A percentile compares a stretch with the other conserved stretches of the same genome.
Conservation (phyloP, 257 asterid genomes). For the Solanum dulcamara region DNA sequence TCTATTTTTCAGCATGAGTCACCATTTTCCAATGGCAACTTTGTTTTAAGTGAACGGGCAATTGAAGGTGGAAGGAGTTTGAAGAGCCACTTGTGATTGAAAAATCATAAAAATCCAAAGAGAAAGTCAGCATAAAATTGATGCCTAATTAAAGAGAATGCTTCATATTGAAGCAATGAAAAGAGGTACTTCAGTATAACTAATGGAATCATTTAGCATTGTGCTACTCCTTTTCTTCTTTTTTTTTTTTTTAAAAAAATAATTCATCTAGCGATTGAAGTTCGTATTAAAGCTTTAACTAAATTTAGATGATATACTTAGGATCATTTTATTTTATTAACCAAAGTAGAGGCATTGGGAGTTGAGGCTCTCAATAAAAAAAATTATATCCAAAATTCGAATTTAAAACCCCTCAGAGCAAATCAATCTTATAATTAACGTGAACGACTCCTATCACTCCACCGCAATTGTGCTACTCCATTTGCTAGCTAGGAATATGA, state of each 20-base stretch:
- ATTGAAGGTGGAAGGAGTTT: not conserved
- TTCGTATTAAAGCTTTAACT: too few species aligned
- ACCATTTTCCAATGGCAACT: not conserved
- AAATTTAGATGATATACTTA: too few species aligned
- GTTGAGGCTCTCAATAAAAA: too few species aligned
- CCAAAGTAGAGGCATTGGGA: too few species aligned
- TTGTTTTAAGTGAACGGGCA: not conserved
- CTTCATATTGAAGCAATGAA: not conserved
- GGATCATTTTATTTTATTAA: too few species aligned
- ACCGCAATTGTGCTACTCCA: not conserved
- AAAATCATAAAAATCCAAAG: not conserved
- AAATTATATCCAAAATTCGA: too few species aligned
- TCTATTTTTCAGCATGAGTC: not conserved
- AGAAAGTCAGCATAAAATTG: not conserved
- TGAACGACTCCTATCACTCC: too few species aligned
- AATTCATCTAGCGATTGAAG: too few species aligned
- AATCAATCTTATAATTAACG: too few species aligned
- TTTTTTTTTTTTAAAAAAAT: too few species aligned
- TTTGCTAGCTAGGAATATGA: not conserved
- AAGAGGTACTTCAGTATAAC: not conserved
- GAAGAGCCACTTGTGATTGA: not conserved
- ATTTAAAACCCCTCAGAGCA: too few species aligned
- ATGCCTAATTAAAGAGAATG: not conserved
- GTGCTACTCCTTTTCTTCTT: not conserved
- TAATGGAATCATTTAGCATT: not conserved